Conservation (phyloP, 257 asterid species). For the Fraxinus pennsylvanica region DNA sequence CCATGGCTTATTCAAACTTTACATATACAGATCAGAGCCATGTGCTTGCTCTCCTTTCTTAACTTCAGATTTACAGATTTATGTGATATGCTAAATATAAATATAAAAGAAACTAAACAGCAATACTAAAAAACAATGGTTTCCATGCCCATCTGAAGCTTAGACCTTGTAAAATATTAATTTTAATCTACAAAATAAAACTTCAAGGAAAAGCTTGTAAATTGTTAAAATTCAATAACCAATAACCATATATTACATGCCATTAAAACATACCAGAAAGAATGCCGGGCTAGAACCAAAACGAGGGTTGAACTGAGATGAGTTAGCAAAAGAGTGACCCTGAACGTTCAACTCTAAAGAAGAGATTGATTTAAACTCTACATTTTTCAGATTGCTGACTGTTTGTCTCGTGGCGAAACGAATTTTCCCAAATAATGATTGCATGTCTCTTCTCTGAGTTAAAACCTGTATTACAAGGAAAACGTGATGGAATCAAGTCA, state of each 20-base stretch:
- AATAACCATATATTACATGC: not conserved
- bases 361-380: conserved; percentile 17
- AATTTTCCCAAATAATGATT: conserved; percentile 47
- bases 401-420: conserved; percentile 41
- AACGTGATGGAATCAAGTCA: not conserved
- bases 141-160: conserved; percentile 15
- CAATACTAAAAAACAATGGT: not conserved
- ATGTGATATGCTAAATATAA: not conserved
- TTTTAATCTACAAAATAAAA: conserved; percentile 4
- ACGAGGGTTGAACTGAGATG: conserved; percentile 22
- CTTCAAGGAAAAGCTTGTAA: not conserved
- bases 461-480: conserved; percentile 22
- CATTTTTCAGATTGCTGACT: conserved; percentile 35
- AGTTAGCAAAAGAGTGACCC: conserved; percentile 26
- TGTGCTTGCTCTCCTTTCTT: not conserved
- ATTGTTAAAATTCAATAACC: not conserved
- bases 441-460: conserved; percentile 44
- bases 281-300: conserved; percentile 28
- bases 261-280: conserved; percentile 30
- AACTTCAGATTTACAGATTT: not conserved
- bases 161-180: conserved; percentile 3
- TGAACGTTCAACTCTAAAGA: conserved; percentile 25
- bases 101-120: not conserved
- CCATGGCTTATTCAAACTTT: not conserved
- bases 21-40: not conserved